Percentiles rank a stretch among this genome's conserved stretches.
Conservation (phyloP, 805 yeast species). For the Candida michaelii region DNA sequence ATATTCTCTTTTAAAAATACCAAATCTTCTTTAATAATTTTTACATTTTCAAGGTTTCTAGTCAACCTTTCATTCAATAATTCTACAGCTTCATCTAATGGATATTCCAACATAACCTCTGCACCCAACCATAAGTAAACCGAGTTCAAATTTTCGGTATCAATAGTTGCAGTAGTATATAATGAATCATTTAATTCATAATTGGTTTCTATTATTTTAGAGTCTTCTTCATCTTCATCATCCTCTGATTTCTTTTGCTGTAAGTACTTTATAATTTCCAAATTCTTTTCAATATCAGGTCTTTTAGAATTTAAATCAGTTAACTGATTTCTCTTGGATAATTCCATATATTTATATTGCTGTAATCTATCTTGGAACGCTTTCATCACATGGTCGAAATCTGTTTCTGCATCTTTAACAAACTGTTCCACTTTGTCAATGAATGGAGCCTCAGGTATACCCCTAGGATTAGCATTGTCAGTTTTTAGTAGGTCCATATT, state of each 20-base stretch:
- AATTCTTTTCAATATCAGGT: constrained; percentile 90
- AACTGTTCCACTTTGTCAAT: constrained; percentile 78
- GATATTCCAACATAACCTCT: constrained; percentile 94
- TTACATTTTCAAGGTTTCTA: constrained; percentile 59
- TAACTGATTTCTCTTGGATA: constrained; percentile 49
- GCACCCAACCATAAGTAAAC: constrained; percentile 98
- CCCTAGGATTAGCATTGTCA: constrained; percentile 74
- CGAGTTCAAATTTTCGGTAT: constrained; percentile 49
- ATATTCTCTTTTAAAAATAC: constrained; percentile 85
- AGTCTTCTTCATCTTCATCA: constrained; percentile 28
- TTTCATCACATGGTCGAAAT: constrained; percentile 66
- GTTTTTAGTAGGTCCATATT: constrained; percentile 17
- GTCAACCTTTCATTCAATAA: constrained; percentile 62
- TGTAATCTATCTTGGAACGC: constrained; percentile 85
- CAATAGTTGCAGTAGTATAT: constrained; percentile 77
- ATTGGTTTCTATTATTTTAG: constrained; percentile 55
- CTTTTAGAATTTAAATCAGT: constrained; percentile 63
- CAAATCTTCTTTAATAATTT: constrained; percentile 74
- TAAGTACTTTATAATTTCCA: constrained; percentile 67
- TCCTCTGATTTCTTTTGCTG: constrained; percentile 43
- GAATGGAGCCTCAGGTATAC: constrained; percentile 96
- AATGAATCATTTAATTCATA: constrained; percentile 93
- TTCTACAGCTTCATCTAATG: constrained; percentile 80
- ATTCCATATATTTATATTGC: constrained; percentile 87
- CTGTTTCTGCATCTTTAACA: constrained; percentile 59